Evolutionary conservation across 1,284 basidiomycete genomes (phyloP).

Genomic region (Neonothopanus nambi): DNA sequence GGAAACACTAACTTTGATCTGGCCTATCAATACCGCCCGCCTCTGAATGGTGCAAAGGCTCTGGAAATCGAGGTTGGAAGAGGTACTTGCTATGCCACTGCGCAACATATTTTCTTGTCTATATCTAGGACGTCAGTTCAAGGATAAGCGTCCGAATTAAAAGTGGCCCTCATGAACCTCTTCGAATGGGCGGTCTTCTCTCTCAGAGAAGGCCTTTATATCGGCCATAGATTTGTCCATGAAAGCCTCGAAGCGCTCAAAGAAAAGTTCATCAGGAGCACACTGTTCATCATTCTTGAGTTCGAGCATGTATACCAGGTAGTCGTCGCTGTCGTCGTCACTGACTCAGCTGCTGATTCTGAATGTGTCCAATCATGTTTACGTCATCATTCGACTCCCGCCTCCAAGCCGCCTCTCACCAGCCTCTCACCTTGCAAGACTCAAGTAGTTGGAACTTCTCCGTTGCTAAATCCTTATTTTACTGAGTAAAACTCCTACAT

Average conservation of each 20-base stretch:
- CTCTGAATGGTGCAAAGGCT: not conserved
- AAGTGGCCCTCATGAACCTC: slow-evolving; percentile 39
- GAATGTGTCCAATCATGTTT: too few relatives aligned
- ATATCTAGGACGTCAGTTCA: slow-evolving; percentile 16
- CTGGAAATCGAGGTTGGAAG: slow-evolving; percentile 34
- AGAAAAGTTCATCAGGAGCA: slow-evolving; percentile 49
- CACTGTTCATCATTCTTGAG: slow-evolving; percentile 13
- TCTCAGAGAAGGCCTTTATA: slow-evolving; percentile 55
- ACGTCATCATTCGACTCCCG: too few relatives aligned
- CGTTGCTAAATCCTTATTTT: too few relatives aligned
- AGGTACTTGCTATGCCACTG: slow-evolving; percentile 59
- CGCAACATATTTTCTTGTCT: slow-evolving; percentile 55
- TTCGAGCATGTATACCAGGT: slow-evolving; percentile 3
- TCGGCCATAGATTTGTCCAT: slow-evolving; percentile 58
- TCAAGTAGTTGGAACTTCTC: too few relatives aligned
- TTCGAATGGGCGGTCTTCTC: slow-evolving; percentile 57
- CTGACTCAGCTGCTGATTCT: too few relatives aligned
- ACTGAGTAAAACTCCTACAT: too few relatives aligned
- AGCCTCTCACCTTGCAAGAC: too few relatives aligned
- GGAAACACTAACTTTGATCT: slow-evolving; percentile 8
- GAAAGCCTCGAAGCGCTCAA: slow-evolving; percentile 61
- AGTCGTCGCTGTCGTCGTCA: not conserved
- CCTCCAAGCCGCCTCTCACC: too few relatives aligned
- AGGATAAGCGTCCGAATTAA: slow-evolving; percentile 1
- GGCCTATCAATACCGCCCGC: not conserved